Conservation (phyloP, 345 rosid genomes). For the Acer campestre region DNA sequence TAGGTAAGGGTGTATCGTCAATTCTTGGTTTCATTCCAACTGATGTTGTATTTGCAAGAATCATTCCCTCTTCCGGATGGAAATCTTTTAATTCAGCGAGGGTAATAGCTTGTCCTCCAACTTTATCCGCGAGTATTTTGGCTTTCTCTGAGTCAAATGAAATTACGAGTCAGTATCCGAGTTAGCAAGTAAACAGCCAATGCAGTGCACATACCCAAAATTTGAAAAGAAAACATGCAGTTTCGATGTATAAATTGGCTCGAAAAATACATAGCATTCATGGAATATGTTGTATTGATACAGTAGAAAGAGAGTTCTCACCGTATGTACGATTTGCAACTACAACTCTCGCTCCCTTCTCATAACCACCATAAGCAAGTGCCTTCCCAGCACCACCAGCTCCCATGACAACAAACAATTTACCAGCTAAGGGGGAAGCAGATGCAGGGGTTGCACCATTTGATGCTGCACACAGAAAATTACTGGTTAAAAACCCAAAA, state of each 20-base stretch:
- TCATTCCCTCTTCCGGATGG: slow-evolving; percentile 65
- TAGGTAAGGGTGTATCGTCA: slow-evolving; percentile 48
- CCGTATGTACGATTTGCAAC: slow-evolving; percentile 62
- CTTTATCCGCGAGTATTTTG: slow-evolving; percentile 51
- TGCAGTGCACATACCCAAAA: not conserved
- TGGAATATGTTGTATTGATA: not conserved
- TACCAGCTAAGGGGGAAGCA: slow-evolving; percentile 61
- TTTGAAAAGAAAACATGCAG: not conserved
- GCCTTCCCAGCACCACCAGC: slow-evolving; percentile 78
- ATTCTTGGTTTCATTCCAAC: slow-evolving; percentile 64
- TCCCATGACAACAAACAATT: slow-evolving; percentile 61
- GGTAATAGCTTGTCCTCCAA: slow-evolving; percentile 53
- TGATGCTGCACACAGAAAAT: slow-evolving; percentile 36
- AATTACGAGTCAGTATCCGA: not conserved
- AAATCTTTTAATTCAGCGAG: slow-evolving; percentile 54
- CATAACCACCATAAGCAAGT: slow-evolving; percentile 60
- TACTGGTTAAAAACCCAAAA: too few species aligned
- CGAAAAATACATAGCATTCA: not conserved
- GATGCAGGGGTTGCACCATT: slow-evolving; percentile 33
- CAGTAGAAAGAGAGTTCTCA: slow-evolving; percentile 19
- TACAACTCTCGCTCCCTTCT: slow-evolving; percentile 65
- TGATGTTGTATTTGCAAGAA: slow-evolving; percentile 63
- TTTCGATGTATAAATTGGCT: not conserved
- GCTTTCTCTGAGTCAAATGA: slow-evolving; percentile 45
- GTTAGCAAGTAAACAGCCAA: not conserved